Conservation (phyloP, 345 rosid genomes). For the Syzygium aromaticum region DNA sequence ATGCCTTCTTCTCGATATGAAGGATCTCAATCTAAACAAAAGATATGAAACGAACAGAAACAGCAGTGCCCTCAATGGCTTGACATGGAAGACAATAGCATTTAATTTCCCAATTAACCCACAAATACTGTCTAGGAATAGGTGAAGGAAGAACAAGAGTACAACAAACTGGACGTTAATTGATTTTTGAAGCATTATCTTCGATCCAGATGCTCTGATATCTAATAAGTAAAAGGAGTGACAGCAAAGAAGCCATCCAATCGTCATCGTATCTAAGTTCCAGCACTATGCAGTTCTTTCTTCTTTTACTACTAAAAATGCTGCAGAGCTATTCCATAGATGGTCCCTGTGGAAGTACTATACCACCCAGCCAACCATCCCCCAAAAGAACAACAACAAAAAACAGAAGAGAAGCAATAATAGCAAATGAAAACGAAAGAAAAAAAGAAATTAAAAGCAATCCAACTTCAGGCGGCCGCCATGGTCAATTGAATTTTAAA, state of each 20-base stretch:
- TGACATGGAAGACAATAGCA: background rate
- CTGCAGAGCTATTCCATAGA: background rate
- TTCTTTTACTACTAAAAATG: background rate
- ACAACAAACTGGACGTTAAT: background rate
- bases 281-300: background rate
- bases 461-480: background rate
- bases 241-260: background rate
- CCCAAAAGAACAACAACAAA: background rate
- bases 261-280: background rate
- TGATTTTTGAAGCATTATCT: background rate
- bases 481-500: background rate
- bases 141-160: background rate
- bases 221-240: background rate
- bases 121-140: background rate
- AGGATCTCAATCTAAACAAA: background rate
- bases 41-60: background rate
- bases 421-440: background rate
- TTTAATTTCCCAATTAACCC: background rate
- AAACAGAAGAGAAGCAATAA: background rate
- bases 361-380: background rate
- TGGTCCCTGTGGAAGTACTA: background rate
- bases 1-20: background rate
- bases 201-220: background rate
- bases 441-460: background rate
- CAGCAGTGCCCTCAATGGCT: background rate